Conservation (phyloP, 1,284 basidiomycete genomes). For the Trichosporon asahii region DNA sequence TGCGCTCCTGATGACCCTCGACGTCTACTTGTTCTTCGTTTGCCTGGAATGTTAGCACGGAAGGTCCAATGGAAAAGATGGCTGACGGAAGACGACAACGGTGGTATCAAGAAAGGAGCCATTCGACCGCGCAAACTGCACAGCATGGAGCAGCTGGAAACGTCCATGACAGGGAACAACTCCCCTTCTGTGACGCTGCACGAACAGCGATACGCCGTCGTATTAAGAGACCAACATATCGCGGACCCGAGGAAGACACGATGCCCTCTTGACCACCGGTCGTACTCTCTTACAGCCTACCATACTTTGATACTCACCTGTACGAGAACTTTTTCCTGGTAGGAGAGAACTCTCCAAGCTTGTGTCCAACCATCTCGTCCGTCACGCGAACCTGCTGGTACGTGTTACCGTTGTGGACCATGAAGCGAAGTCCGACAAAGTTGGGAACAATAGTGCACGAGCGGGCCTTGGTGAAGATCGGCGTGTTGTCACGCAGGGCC, state of each 20-base stretch:
- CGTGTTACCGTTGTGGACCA: constrained; percentile 92
- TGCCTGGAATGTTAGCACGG: constrained; percentile 19
- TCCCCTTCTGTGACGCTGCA: no score
- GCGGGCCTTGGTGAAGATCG: constrained; percentile 85
- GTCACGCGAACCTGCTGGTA: constrained; percentile 82
- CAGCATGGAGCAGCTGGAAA: no score
- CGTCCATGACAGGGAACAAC: no score
- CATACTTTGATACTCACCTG: constrained; percentile 35
- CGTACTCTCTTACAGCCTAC: no score
- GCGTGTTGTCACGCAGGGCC: constrained; percentile 74
- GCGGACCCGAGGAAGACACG: no score
- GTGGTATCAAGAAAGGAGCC: no score
- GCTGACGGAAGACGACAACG: no score
- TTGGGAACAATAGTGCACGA: constrained; percentile 91
- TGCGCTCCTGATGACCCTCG: neutral
- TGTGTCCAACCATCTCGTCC: constrained; percentile 98
- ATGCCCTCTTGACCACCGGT: no score
- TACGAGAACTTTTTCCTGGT: constrained; percentile 64
- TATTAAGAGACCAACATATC: no score
- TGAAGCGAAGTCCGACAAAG: constrained; percentile 84
- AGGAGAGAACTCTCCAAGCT: constrained; percentile 89
- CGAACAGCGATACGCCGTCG: no score
- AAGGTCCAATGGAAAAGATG: neutral
- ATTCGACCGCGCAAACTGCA: no score
- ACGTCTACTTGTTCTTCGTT: constrained; percentile 27